Percentiles rank a stretch among this genome's conserved stretches.
These are phyloP conservation scores for Stachybotrys elegans DNA, from an alignment of 2,329 filamentous ascomycete genomes.

Conservation along the genomic window DNA sequence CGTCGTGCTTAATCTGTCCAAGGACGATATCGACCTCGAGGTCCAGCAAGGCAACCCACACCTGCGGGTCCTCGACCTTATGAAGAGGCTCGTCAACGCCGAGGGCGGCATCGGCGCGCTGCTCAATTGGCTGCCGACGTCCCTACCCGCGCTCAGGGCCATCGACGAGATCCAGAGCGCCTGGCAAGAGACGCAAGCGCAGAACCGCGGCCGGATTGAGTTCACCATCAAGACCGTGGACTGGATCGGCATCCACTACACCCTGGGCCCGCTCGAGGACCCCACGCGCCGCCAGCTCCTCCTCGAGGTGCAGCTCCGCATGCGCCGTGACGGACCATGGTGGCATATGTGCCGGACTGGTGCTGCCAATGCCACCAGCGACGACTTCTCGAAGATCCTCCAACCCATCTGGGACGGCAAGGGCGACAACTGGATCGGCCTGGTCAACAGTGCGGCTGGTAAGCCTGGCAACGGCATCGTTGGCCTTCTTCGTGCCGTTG, in stretches of 20 bases:
- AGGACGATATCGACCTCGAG: conserved; percentile 49
- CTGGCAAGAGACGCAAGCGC: conserved; percentile 39
- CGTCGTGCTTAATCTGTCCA: conserved; percentile 54
- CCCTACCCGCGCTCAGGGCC: conserved; percentile 60
- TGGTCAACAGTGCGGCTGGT: conserved; percentile 42
- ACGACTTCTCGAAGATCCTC: conserved; percentile 34
- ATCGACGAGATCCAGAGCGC: conserved; percentile 55
- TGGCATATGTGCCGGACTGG: conserved; percentile 44
- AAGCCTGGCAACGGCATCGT: conserved; percentile 33
- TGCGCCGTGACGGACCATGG: conserved; percentile 41
- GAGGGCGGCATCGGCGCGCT: conserved; percentile 45
- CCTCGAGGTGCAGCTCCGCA: conserved; percentile 47
- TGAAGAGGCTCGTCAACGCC: conserved; percentile 54
- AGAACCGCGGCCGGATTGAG: conserved; percentile 41
- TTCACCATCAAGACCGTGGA: conserved; percentile 51
- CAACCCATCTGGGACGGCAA: conserved; percentile 39
- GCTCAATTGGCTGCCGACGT: conserved; percentile 50
- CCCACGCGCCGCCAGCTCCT: conserved; percentile 31
- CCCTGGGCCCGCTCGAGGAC: conserved; percentile 22
- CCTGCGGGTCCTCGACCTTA: conserved; percentile 53
- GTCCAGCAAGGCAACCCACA: conserved; percentile 64
- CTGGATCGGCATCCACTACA: conserved; percentile 53
- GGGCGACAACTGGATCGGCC: conserved; percentile 42
- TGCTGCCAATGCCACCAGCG: conserved; percentile 12
- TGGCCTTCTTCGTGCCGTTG: conserved; percentile 41